These are phyloP conservation scores for Endoconidiophora polonica DNA, from an alignment of 2,329 filamentous ascomycete species.

Conservation along the genomic window DNA sequence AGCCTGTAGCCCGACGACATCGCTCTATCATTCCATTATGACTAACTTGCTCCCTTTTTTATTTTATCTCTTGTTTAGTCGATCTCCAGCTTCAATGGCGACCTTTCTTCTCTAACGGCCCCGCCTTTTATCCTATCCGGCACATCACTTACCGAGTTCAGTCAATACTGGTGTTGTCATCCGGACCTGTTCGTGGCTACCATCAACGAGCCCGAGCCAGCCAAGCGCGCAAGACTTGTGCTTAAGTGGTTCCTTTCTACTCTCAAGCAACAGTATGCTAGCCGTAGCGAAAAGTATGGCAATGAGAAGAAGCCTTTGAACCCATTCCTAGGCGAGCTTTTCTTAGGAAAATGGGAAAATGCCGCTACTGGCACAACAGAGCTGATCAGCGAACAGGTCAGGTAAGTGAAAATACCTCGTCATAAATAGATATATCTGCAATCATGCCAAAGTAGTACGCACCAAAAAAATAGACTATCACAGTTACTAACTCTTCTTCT, in stretches of 20 bases:
- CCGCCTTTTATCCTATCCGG: conserved; percentile 70
- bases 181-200: conserved; percentile 67
- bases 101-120: conserved; percentile 64
- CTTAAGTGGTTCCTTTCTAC: conserved; percentile 93
- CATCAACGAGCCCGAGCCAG: conserved; percentile 58
- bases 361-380: conserved; percentile 57
- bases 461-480: not conserved
- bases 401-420: conserved; percentile 25
- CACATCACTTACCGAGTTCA: conserved; percentile 65
- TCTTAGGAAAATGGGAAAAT: conserved; percentile 81
- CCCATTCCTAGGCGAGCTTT: conserved; percentile 88
- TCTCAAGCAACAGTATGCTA: conserved; percentile 69
- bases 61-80: conserved; percentile 29
- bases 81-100: conserved; percentile 67
- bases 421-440: no score
- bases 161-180: conserved; percentile 69
- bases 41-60: not conserved
- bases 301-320: conserved; percentile 98
- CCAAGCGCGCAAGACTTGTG: conserved; percentile 72
- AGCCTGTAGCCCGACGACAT: not conserved
- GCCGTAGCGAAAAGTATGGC: conserved; percentile 59
- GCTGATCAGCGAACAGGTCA: conserved; percentile 87
- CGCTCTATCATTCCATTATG: not conserved
- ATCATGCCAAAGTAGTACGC: not conserved
- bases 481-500: not conserved